Percentiles rank a stretch among this genome's conserved stretches.
phyloP scores from a whole-genome alignment of 768 basidiomycete species.

The Tylopilus sp. region DNA sequence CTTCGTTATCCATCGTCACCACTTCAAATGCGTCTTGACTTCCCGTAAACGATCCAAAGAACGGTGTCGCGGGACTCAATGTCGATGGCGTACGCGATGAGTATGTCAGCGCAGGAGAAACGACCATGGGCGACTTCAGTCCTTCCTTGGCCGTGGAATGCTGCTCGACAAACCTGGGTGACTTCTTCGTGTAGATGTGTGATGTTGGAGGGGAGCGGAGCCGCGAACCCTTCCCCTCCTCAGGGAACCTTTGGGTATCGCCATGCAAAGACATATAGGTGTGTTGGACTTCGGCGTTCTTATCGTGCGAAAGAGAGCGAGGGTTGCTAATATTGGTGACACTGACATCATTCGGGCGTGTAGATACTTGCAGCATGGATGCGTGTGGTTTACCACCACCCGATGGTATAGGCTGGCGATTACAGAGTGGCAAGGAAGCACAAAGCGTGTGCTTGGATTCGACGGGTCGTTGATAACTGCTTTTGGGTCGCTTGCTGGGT shows the following conservation, averaged over 20 bases:
- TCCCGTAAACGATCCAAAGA: slow-evolving; percentile 55
- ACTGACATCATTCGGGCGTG: slow-evolving; percentile 20
- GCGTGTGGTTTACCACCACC: slow-evolving; percentile 9
- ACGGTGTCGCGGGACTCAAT: slow-evolving; percentile 68
- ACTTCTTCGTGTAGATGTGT: slow-evolving; percentile 11
- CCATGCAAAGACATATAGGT: slow-evolving; percentile 26
- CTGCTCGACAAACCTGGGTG: slow-evolving; percentile 13
- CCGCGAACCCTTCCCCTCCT: slow-evolving; percentile 1
- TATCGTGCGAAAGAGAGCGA: slow-evolving; percentile 18
- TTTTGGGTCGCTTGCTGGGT: slow-evolving; percentile 13
- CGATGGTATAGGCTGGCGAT: slow-evolving; percentile 4
- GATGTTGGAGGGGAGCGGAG: slow-evolving; percentile 12
- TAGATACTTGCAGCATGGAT: slow-evolving; percentile 18
- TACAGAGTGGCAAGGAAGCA: slow-evolving; percentile 1
- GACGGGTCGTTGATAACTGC: slow-evolving; percentile 2
- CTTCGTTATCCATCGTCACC: slow-evolving; percentile 21
- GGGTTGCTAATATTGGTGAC: slow-evolving; percentile 20
- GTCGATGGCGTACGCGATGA: slow-evolving; percentile 63
- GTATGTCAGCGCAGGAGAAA: slow-evolving; percentile 68
- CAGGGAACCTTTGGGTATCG: slow-evolving; percentile 3
- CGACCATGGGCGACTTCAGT: slow-evolving; percentile 47
- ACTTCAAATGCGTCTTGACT: slow-evolving; percentile 31
- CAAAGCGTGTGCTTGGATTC: slow-evolving; percentile 2
- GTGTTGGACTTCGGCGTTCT: slow-evolving; percentile 13
- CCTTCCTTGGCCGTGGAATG: slow-evolving; percentile 26